Conservation (phyloP, 1,139 yeast species). For the Meyerozyma smithsonii region DNA sequence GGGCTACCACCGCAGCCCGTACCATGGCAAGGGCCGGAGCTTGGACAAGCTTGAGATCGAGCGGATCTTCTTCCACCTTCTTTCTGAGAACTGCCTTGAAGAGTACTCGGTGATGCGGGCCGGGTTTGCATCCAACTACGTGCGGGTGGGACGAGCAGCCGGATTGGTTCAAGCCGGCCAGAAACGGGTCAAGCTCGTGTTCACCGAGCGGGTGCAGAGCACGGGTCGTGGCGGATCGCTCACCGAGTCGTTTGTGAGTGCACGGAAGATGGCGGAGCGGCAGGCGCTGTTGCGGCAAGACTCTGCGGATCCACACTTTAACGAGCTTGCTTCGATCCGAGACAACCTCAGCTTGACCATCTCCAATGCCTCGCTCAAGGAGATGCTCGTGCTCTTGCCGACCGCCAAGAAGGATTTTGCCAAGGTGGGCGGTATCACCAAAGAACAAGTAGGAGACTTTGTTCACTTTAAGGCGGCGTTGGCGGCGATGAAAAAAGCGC, state of each 20-base stretch:
- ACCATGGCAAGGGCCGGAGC: conserved; percentile 67
- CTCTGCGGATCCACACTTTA: conserved; percentile 15
- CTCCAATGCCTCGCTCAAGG: conserved; percentile 47
- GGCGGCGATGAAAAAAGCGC: not conserved
- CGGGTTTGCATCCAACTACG: conserved; percentile 81
- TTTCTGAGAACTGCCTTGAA: conserved; percentile 60
- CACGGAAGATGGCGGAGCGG: conserved; percentile 15
- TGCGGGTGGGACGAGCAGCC: conserved; percentile 55
- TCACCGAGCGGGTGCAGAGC: conserved; percentile 11
- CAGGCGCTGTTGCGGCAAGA: conserved; percentile 12
- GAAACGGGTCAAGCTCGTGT: conserved; percentile 36
- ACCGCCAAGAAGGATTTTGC: conserved; percentile 47
- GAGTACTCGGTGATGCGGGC: conserved; percentile 72
- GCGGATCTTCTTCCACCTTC: conserved; percentile 72
- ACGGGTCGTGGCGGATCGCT: not conserved
- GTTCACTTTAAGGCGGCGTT: conserved; percentile 42
- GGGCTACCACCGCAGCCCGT: conserved; percentile 57
- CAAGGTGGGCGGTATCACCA: conserved; percentile 34
- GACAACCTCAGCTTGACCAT: conserved; percentile 40
- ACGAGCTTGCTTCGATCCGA: conserved; percentile 43
- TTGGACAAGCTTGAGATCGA: conserved; percentile 68
- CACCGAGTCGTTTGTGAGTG: conserved; percentile 25
- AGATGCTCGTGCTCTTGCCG: conserved; percentile 55
- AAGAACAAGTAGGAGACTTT: conserved; percentile 40
- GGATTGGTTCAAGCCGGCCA: conserved; percentile 39